These are phyloP conservation scores for Verticillium alfalfae DNA, from an alignment of 2,329 filamentous ascomycete species.

Conservation along the genomic window DNA sequence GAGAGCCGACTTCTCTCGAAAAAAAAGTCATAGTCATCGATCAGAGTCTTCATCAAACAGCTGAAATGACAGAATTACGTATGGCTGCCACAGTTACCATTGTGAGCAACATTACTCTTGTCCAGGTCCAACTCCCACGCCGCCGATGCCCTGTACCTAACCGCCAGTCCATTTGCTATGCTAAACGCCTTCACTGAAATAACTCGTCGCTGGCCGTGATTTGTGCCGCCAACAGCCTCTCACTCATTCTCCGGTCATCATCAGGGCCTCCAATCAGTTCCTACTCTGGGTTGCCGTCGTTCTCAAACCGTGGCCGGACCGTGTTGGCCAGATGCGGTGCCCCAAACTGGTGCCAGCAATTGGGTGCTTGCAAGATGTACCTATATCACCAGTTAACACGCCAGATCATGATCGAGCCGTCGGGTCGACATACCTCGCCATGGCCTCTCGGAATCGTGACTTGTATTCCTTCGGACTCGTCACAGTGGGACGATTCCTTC, in stretches of 20 bases:
- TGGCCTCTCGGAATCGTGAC: conserved; percentile 89
- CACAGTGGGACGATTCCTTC: conserved; percentile 83
- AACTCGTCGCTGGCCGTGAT: neutral
- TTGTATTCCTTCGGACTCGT: conserved; percentile 98
- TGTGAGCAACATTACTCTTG: neutral
- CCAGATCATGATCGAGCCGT: neutral
- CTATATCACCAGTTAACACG: conserved; percentile 22
- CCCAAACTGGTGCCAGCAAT: conserved; percentile 69
- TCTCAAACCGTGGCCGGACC: conserved; percentile 11
- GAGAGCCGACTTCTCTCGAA: too few relatives aligned
- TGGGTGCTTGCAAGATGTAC: conserved; percentile 70
- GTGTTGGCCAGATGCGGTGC: conserved; percentile 14
- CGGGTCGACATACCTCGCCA: conserved; percentile 68
- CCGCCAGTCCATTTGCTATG: neutral
- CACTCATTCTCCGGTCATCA: neutral
- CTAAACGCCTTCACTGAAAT: neutral
- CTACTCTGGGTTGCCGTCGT: conserved; percentile 3
- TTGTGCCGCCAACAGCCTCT: neutral
- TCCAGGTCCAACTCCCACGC: neutral
- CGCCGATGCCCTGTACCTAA: neutral
- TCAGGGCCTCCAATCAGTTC: neutral
- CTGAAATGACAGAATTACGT: neutral
- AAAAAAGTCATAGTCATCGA: neutral
- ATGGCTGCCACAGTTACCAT: neutral
- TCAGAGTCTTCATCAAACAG: neutral